These are phyloP conservation scores for Cordyceps pruinosa DNA, from an alignment of 2,329 filamentous ascomycete genomes.

Conservation along the genomic window DNA sequence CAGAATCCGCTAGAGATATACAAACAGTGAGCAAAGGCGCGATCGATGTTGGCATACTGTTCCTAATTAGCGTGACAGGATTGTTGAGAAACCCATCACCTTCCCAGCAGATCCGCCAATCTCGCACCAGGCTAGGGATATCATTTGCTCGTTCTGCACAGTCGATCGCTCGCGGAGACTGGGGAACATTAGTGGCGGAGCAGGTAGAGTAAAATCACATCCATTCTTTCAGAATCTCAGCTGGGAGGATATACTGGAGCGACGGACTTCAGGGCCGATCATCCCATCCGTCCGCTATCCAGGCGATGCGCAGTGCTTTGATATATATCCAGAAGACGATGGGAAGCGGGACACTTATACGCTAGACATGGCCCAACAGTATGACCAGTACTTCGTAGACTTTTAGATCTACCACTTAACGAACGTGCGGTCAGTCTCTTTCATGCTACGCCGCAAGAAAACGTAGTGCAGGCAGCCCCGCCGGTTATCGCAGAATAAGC, in stretches of 20 bases:
- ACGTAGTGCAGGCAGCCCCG: neutral
- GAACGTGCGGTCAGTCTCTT: neutral
- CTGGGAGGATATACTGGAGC: slow-evolving; percentile 65
- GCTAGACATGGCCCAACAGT: slow-evolving; percentile 59
- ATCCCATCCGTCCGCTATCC: slow-evolving; percentile 65
- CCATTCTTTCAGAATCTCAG: slow-evolving; percentile 67
- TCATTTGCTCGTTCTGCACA: slow-evolving; percentile 70
- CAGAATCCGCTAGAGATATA: slow-evolving; percentile 84
- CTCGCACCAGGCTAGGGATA: slow-evolving; percentile 62
- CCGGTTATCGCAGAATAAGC: neutral
- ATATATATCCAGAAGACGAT: slow-evolving; percentile 73
- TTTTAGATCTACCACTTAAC: slow-evolving; percentile 41
- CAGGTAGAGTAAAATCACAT: slow-evolving; percentile 64
- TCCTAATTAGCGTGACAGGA: slow-evolving; percentile 40
- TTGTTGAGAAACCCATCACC: slow-evolving; percentile 68
- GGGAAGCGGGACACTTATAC: slow-evolving; percentile 59
- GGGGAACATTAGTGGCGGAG: slow-evolving; percentile 71
- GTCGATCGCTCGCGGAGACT: slow-evolving; percentile 71
- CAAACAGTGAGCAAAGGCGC: slow-evolving; percentile 51
- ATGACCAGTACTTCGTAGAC: slow-evolving; percentile 64
- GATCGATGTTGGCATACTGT: neutral
- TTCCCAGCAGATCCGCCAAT: slow-evolving; percentile 63
- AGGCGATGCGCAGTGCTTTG: slow-evolving; percentile 75
- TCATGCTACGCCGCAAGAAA: neutral
- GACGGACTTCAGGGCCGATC: slow-evolving; percentile 62